Conservation (phyloP, 257 asterid species). For the Solanum clarkiae region DNA sequence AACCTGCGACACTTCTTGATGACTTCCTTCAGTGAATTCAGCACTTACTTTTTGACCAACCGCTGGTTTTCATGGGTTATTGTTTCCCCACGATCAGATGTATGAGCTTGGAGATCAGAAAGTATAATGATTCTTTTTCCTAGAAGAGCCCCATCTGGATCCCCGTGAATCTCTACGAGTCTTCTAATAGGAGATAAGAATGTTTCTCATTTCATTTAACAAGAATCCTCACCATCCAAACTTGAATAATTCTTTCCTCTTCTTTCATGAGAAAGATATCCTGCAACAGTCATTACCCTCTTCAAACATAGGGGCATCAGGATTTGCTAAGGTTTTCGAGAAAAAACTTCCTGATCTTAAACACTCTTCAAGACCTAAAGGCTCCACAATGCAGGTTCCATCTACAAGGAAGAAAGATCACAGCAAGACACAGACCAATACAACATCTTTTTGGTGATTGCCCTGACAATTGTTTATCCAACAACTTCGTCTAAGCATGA, state of each 20-base stretch:
- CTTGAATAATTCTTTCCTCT: conserved; percentile 9
- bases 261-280: conserved; percentile 11
- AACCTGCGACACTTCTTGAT: conserved; percentile 7
- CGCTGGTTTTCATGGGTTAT: conserved; percentile 4
- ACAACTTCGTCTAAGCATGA: neutral
- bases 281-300: conserved; percentile 15
- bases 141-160: conserved; percentile 40
- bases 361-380: conserved; percentile 21
- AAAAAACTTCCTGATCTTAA: conserved; percentile 14
- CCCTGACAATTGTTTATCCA: neutral
- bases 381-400: conserved; percentile 25
- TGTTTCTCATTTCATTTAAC: conserved; percentile 7
- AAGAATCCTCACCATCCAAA: conserved; percentile 32
- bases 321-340: conserved; percentile 17
- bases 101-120: conserved; percentile 15
- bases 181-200: neutral
- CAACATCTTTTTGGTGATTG: neutral
- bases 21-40: conserved; percentile 8
- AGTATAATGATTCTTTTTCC: conserved; percentile 24
- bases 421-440: neutral
- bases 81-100: conserved; percentile 12
- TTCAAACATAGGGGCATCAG: conserved; percentile 1
- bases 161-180: neutral
- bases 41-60: conserved; percentile 15
- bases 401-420: conserved; percentile 31